Evolutionary conservation across 2,329 filamentous ascomycete genomes (phyloP).

Genomic region (Apiospora malaysiana): DNA sequence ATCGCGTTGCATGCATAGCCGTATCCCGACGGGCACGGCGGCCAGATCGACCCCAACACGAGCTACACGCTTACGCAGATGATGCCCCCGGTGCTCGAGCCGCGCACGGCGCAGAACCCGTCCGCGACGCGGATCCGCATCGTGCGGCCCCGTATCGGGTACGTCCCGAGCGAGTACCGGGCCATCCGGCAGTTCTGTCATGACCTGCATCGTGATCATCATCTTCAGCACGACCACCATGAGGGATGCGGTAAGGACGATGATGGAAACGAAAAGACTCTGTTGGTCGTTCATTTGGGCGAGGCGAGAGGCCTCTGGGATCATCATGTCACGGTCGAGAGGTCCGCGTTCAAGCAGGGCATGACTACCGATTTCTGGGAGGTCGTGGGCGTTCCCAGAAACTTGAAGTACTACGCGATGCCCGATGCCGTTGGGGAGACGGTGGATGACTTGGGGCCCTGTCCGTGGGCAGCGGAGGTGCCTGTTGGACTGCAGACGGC

Average conservation of each 20-base stretch:
- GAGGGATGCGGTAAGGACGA: too few relatives aligned
- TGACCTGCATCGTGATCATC: too few relatives aligned
- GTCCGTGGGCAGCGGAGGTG: conserved; percentile 19
- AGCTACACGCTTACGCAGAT: conserved; percentile 17
- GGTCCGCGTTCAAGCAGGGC: conserved; percentile 22
- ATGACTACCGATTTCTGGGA: conserved; percentile 23
- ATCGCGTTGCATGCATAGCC: not conserved
- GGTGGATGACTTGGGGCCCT: conserved; percentile 12
- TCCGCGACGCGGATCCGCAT: conserved; percentile 17
- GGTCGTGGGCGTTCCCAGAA: not conserved
- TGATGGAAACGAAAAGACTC: not conserved
- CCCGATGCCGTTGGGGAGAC: conserved; percentile 11
- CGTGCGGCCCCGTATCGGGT: not conserved
- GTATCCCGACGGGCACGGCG: conserved; percentile 20
- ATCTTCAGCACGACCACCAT: too few relatives aligned
- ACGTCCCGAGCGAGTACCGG: conserved; percentile 21
- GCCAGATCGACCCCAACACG: conserved; percentile 22
- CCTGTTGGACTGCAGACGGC: conserved; percentile 16
- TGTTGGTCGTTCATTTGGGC: conserved; percentile 22
- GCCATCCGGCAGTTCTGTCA: not conserved
- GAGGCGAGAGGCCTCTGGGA: conserved; percentile 17
- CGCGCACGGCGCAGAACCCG: conserved; percentile 22
- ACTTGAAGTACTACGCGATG: conserved; percentile 9
- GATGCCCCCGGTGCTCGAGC: conserved; percentile 18
- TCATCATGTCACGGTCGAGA: conserved; percentile 20